Evolutionary conservation across 73 alveolate species (phyloP), one percentile per base, ranked within the genome.

Genomic region (Breviolum minutum): DNA sequence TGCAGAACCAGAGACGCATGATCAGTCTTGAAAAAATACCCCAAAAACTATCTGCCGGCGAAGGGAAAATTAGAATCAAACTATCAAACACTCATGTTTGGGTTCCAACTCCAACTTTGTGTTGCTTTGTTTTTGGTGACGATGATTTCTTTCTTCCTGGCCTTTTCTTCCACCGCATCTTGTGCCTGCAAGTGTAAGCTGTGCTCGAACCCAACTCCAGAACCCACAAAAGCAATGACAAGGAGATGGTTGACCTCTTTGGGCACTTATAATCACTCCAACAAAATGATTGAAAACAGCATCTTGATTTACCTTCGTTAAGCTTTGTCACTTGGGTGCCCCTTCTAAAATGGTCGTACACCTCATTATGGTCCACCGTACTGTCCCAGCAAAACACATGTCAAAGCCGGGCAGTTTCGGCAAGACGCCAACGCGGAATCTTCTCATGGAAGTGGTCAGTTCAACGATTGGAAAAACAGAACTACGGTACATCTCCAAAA

Each of bases 141-240:
- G 48, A 73, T 73, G n/a, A 13, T 40, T 40, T 40, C 3, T 40
- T 40, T 40, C 54, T 40, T 40, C 54, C 54, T 40, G 11, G 93
- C 93, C 93, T 60, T 10, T 26, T 60, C 93, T 61, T 84, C 93
- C 24, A 84, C 93, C 7, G 93, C 93, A 62, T 84, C 93, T 61
- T 54, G 76, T 7, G 93, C 93, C 93, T 84, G 69, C 24, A 27
- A 26, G 63, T 24, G 29, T 27, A 26, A 79, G 17, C 29, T 40
- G 54, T 40, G 54, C 54, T 40, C 54, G 54, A 40, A 40, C 54
- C 54, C 54, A 40, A 40, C 54, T 40, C 54, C 54, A 40, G 54
- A 40, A 40, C 62, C 64, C 64, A 32, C 14, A 30, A 14, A 9
- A 17, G 17, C 40, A 26, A n/a, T 22, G 63, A 13, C 63, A 27